A percentile compares a stretch with the other conserved stretches of the same genome.
phyloP scores from a whole-genome alignment of 441 rosid species.

The Cnidoscolus chayamansa region DNA sequence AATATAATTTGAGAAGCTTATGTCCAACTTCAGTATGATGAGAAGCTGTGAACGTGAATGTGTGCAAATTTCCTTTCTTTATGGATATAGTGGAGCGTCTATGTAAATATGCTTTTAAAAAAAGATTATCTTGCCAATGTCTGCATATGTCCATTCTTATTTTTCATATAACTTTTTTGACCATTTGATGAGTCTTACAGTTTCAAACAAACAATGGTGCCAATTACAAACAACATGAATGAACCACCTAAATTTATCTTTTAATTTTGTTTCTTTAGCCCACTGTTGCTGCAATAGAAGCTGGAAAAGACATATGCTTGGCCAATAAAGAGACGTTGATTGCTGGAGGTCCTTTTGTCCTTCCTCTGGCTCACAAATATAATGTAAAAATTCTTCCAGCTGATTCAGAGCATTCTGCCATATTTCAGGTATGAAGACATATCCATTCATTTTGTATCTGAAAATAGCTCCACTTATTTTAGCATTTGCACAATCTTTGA shows the following conservation, averaged over 20 bases:
- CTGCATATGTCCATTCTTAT: background rate
- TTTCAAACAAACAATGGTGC: conserved; percentile 11
- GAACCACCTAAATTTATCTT: conserved; percentile 13
- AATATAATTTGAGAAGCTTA: background rate
- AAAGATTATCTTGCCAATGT: background rate
- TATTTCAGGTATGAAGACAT: conserved; percentile 66
- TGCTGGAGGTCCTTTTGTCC: conserved; percentile 95
- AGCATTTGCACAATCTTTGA: conserved; percentile 16
- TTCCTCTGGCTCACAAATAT: conserved; percentile 85
- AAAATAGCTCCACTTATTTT: background rate
- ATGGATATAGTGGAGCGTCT: background rate
- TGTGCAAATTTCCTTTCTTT: background rate
- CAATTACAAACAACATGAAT: conserved; percentile 8
- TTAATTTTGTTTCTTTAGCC: conserved; percentile 41
- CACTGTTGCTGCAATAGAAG: conserved; percentile 95
- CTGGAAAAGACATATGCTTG: conserved; percentile 87
- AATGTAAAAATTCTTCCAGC: conserved; percentile 94
- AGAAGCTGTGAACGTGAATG: background rate
- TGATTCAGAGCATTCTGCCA: conserved; percentile 96
- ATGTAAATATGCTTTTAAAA: background rate
- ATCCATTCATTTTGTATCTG: background rate
- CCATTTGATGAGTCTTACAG: background rate
- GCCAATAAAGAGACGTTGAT: conserved; percentile 96
- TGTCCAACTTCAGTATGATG: background rate
- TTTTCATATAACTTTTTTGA: background rate